These are phyloP conservation scores for Boletus sp. DNA, from an alignment of 768 basidiomycete species.

Conservation along the genomic window DNA sequence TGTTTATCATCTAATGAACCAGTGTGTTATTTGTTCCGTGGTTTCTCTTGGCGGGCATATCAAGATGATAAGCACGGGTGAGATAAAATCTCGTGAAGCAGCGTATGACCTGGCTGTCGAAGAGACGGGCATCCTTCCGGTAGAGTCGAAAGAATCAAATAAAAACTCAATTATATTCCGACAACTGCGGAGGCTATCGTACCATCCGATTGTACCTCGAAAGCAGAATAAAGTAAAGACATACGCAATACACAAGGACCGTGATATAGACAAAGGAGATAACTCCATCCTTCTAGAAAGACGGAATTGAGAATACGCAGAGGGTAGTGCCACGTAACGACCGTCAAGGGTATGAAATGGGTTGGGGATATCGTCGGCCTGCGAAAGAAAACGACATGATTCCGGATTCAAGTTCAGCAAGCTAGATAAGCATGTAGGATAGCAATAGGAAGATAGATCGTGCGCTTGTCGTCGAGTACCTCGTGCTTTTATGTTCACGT, in stretches of 20 bases:
- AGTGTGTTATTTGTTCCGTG: background rate
- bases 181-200: conserved; percentile 7
- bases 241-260: conserved; percentile 30
- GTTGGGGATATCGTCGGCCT: conserved; percentile 31
- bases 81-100: background rate
- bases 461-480: conserved; percentile 32
- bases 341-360: conserved; percentile 29
- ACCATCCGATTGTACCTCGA: conserved; percentile 14
- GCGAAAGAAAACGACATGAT: conserved; percentile 29
- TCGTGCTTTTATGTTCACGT: conserved; percentile 18
- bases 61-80: background rate
- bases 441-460: conserved; percentile 33
- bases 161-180: conserved; percentile 27
- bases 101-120: background rate
- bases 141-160: conserved; percentile 1
- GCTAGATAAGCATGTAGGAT: conserved; percentile 33
- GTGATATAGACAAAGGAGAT: conserved; percentile 29
- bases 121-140: too few relatives aligned
- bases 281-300: conserved; percentile 10
- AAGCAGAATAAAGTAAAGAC: conserved; percentile 31
- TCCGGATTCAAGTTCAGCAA: conserved; percentile 29
- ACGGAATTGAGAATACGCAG: conserved; percentile 13
- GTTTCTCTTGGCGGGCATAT: background rate
- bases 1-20: background rate
- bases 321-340: conserved; percentile 25